Base-by-base conservation (phyloP, 805 yeast species). In the Komagataella ulmi region DNA sequence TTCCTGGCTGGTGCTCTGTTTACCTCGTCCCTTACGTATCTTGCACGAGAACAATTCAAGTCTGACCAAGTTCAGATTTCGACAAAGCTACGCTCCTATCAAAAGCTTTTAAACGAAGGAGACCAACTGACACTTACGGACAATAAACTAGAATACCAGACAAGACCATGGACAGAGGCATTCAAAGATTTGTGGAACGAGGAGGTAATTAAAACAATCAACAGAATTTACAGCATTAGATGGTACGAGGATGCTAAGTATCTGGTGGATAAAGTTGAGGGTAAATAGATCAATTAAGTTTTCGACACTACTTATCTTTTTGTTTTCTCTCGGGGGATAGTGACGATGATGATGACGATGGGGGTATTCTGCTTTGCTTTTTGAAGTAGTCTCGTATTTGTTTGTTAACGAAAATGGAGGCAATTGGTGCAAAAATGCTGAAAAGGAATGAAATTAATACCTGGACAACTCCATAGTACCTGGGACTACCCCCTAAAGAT, bases 121-220 rank as follows among this genome's bases (percentile, higher is more conserved):
- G 76, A 81, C 47, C 72, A 77, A 50, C 65, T 75, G 12, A 70
- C 77, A 36, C 67, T 70, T 40, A 77, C 76, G 55, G 65, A 75
- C 6, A 67, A 73, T 51, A 74, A 74, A 30, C 61, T 70, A 48
- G 61, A 69, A 18, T 79, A 79, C 53, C 65, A 70, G 53, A 67
- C 73, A 24, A 73, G 85, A 30, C 65, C 70, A 8, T 54, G 79
- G 36, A 59, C 59, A 7, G 89, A 87, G 63, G 82, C 89, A 0
- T 70, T 77, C 54, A 84, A 81, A 57, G 95, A 86, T 59, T 72
- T 85, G 46, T 86, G 95, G 95, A 83, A 86, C 61, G 80, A 77
- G 47, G 90, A 85, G 61, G 75, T 86, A 51, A 73, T 83, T 53
- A 71, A 69, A 47, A 74, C 76, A 53, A 86, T 81, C 19, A 79